Percentiles rank a stretch among this genome's conserved stretches.
Evolutionary conservation across 306 rosid species (phyloP).

Genomic region (Rosa persica): DNA sequence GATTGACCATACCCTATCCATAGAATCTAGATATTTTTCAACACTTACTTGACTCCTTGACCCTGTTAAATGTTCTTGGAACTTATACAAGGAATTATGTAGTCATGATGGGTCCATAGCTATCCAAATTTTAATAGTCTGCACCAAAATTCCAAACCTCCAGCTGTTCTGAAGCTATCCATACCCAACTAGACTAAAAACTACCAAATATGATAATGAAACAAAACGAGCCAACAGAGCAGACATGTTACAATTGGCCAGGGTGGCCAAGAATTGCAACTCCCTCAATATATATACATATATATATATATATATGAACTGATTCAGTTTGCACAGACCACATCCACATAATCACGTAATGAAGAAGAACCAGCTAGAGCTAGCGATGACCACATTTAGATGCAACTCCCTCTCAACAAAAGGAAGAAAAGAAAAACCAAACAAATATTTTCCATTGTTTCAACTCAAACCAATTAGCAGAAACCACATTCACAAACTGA

Average conservation of each 20-base stretch:
- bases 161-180: background rate
- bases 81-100: background rate
- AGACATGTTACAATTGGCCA: background rate
- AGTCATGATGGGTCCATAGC: background rate
- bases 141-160: background rate
- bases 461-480: background rate
- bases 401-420: background rate
- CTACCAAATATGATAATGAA: background rate
- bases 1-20: background rate
- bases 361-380: background rate
- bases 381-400: background rate
- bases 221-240: background rate
- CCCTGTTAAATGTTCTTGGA: background rate
- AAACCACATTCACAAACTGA: background rate
- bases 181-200: background rate
- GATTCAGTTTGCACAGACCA: background rate
- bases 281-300: background rate
- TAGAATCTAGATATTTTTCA: background rate
- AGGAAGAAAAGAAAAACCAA: too few relatives aligned
- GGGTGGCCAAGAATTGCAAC: background rate
- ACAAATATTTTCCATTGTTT: too few relatives aligned
- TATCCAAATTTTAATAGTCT: background rate
- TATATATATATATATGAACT: too few relatives aligned
- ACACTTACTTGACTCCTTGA: background rate
- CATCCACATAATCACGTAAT: background rate